Percentiles rank a stretch among this genome's conserved stretches.
phyloP scores from a whole-genome alignment of 768 basidiomycete species.

The Nevesoporus exiguus region DNA sequence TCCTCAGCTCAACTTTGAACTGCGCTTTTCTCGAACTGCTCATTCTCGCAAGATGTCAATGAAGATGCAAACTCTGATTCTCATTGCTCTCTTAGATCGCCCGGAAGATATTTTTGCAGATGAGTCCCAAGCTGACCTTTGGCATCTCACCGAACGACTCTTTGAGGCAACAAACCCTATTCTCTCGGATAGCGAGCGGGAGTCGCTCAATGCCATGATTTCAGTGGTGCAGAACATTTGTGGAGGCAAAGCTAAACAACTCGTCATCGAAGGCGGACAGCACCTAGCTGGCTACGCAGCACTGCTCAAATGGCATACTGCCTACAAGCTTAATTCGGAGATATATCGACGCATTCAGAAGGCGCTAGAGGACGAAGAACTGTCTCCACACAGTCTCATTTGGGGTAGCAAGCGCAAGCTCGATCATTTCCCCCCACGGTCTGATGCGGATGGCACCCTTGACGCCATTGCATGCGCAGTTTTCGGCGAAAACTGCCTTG shows the following conservation, averaged over 20 bases:
- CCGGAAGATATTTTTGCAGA: slow-evolving; percentile 2
- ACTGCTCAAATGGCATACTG: slow-evolving; percentile 1
- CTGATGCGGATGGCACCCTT: neutral
- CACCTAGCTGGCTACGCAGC: slow-evolving; percentile 2
- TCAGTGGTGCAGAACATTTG: neutral
- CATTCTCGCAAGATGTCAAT: neutral
- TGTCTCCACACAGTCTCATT: slow-evolving; percentile 3
- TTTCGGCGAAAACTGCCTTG: slow-evolving; percentile 8
- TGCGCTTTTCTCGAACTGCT: no score
- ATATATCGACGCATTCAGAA: neutral
- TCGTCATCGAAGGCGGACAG: neutral
- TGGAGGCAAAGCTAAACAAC: neutral
- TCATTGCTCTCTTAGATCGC: slow-evolving; percentile 1
- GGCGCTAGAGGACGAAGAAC: neutral
- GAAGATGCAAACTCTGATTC: slow-evolving; percentile 2
- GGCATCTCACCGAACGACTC: neutral
- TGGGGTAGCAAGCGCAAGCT: neutral
- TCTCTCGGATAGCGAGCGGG: neutral
- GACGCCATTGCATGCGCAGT: slow-evolving; percentile 3
- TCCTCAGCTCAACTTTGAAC: no score
- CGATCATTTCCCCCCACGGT: neutral
- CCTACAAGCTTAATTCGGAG: neutral
- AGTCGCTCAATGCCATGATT: neutral
- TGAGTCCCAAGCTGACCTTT: neutral
- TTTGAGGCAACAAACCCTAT: neutral